phyloP scores from a whole-genome alignment of 192 early-diverging fungal species.

The Coemansia javaensis region DNA sequence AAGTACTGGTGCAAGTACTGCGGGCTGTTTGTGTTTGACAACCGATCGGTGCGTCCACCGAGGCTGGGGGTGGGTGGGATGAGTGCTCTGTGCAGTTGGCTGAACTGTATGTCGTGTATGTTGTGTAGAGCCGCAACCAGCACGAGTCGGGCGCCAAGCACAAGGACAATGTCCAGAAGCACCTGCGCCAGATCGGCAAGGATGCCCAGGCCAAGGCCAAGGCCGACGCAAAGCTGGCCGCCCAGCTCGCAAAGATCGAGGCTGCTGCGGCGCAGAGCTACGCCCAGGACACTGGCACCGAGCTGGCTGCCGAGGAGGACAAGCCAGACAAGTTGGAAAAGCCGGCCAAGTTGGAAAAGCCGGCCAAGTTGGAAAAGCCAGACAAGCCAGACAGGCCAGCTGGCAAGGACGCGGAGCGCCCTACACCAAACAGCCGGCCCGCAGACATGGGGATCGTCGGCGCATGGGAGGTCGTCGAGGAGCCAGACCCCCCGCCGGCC shows the following conservation, averaged over 20 bases:
- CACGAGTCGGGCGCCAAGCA: slow-evolving; percentile 78
- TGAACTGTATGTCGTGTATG: too few species aligned
- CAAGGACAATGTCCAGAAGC: slow-evolving; percentile 76
- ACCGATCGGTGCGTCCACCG: slow-evolving; percentile 61
- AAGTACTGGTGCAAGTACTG: slow-evolving; percentile 86
- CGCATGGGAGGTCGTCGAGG: slow-evolving; percentile 42
- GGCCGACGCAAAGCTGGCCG: slow-evolving; percentile 54
- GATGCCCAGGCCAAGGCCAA: slow-evolving; percentile 49
- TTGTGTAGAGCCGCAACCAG: slow-evolving; percentile 54
- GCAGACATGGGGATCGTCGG: slow-evolving; percentile 27
- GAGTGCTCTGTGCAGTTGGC: too few species aligned
- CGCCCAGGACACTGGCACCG: slow-evolving; percentile 14
- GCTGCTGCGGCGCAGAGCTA: slow-evolving; percentile 36
- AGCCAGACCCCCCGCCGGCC: slow-evolving; percentile 2
- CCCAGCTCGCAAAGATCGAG: slow-evolving; percentile 67
- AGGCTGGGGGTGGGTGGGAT: too few species aligned
- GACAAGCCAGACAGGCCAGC: background rate
- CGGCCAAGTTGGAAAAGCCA: background rate
- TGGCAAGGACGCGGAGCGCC: background rate
- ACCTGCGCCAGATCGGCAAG: slow-evolving; percentile 64
- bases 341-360: background rate
- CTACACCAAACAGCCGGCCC: slow-evolving; percentile 6
- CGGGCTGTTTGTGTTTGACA: slow-evolving; percentile 74
- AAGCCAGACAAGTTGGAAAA: background rate
- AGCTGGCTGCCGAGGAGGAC: background rate